Evolutionary conservation across 176 grass and related monocot species (phyloP), one percentile per base, ranked within the genome.

Genomic region (Hordeum marinum): DNA sequence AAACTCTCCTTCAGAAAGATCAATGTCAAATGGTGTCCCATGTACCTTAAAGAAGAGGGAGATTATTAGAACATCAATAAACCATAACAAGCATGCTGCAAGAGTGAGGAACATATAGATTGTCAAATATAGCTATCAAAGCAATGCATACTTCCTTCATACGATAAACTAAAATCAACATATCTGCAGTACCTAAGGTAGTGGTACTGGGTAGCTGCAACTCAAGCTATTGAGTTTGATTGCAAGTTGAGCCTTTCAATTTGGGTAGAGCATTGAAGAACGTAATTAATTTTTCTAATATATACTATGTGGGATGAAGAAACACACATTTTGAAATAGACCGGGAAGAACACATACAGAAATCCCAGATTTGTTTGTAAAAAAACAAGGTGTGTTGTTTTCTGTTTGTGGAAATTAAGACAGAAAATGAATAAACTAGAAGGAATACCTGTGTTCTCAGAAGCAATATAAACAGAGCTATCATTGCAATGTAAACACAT

Each of bases 1-100:
- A 89, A 95, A 95, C 54, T 98, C 95, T 17, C 87, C 91, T 81
- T 93, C 93, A 32, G 93, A 95, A 61, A 92, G 90, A 87, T 98
- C 95, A 54, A 98, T 87, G 17, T 98, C 85, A 81, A 91, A 98
- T 48, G 61, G 24, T 70, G 95, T 88, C 48, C 93, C 93, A 75
- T 85, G 74, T 27, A 67, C 41, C 95, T 98, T 82, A 21, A 43
- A 45, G 55, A 61, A 54, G 52, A 80, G 41, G 72, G 41, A 1
- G 68, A 42, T 20, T 45, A 8, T 92, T 83, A 88, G 64, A 21
- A 59, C 27, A 65, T 14, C 20, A 43, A 62, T 62, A 77, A 8
- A 83, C 27, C 14, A 46, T 26, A 87, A 35, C 5, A 84, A 72
- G 18, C 11, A 5, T 5, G 26, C 8, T 57, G 41, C 60, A 7